Percentiles rank a stretch among this genome's conserved stretches.
Evolutionary conservation across 495 filamentous ascomycete species (phyloP).

Genomic region (Aspergillus mulundensis): DNA sequence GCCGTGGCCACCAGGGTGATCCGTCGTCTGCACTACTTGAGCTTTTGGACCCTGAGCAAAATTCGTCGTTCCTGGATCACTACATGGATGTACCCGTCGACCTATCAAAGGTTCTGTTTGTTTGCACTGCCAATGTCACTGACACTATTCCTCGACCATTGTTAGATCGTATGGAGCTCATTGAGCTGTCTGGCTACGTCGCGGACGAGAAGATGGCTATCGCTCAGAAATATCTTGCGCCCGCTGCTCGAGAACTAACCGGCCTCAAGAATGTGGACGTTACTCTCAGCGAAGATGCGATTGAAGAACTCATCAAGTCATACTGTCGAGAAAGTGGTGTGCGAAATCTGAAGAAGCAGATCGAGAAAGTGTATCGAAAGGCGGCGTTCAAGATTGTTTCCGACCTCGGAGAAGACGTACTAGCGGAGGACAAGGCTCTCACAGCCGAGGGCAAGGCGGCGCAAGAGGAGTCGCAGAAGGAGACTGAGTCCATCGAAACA

Average conservation of each 20-base stretch:
- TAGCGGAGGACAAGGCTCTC: constrained; percentile 76
- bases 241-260: constrained; percentile 83
- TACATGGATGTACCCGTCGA: constrained; percentile 99
- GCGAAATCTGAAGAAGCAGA: constrained; percentile 98
- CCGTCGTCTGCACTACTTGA: constrained; percentile 93
- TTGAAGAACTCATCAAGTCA: constrained; percentile 95
- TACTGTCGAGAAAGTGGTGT: constrained; percentile 98
- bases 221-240: constrained; percentile 86
- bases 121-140: constrained; percentile 98
- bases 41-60: constrained; percentile 95
- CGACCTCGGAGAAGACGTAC: constrained; percentile 82
- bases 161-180: constrained; percentile 97
- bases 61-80: constrained; percentile 94
- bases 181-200: constrained; percentile 94
- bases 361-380: constrained; percentile 98
- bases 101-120: constrained; percentile 95
- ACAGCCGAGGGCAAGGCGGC: constrained; percentile 87
- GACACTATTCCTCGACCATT: constrained; percentile 96
- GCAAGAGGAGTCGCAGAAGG: constrained; percentile 63
- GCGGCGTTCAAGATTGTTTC: constrained; percentile 95
- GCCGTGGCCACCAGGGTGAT: constrained; percentile 91
- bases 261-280: constrained; percentile 91
- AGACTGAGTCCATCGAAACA: constrained; percentile 49
- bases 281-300: constrained; percentile 72
- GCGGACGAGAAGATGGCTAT: constrained; percentile 99